These are phyloP conservation scores for Tremella yokohamensis DNA, from an alignment of 768 basidiomycete genomes.

Conservation along the genomic window DNA sequence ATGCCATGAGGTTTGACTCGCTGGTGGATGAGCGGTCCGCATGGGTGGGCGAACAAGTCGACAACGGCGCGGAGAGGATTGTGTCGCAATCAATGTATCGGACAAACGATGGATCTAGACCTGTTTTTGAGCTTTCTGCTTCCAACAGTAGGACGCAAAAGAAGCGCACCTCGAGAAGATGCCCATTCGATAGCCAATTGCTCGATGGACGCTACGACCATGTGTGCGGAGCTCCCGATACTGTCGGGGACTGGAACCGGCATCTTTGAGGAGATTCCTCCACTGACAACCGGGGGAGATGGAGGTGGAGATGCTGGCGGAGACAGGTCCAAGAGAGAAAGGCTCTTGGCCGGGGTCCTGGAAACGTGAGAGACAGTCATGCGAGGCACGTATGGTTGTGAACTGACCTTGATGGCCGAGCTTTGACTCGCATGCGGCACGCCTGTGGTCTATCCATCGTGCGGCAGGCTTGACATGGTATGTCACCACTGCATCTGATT, in stretches of 20 bases:
- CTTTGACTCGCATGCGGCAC: constrained; percentile 4
- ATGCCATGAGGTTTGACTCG: neutral
- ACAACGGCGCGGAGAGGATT: neutral
- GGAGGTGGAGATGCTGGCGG: neutral
- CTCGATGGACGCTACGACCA: neutral
- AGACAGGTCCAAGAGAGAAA: neutral
- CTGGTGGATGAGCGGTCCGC: neutral
- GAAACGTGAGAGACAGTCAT: neutral
- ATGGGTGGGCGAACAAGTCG: neutral
- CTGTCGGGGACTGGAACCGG: neutral
- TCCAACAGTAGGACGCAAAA: too few species aligned
- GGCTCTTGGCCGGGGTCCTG: neutral
- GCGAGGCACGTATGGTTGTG: neutral
- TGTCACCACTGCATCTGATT: constrained; percentile 6
- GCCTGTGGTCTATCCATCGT: neutral
- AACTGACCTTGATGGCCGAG: constrained; percentile 4
- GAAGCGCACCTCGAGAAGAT: too few species aligned
- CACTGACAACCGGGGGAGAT: too few species aligned
- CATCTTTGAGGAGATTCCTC: neutral
- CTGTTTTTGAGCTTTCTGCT: neutral
- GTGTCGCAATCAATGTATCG: neutral
- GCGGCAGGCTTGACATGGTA: constrained; percentile 2
- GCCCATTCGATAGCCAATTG: too few species aligned
- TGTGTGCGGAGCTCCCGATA: neutral
- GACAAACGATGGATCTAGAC: neutral